Conservation (phyloP, 2,329 filamentous ascomycete species). For the Penicillium verrucosum region DNA sequence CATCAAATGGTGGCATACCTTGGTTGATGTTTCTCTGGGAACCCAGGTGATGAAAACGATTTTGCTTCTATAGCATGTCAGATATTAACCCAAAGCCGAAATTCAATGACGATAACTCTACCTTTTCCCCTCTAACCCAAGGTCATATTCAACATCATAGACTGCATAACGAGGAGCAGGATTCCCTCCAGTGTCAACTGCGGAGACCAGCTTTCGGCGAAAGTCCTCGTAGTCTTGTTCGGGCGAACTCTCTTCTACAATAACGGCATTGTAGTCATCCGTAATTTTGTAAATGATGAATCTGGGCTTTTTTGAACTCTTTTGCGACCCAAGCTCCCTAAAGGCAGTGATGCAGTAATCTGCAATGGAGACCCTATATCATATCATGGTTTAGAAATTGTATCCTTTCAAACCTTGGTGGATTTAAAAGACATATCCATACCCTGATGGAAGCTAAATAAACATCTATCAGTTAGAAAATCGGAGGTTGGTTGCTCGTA, state of each 20-base stretch:
- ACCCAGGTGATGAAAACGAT: background rate
- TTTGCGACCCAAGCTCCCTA: background rate
- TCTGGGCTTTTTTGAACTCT: background rate
- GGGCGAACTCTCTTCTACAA: background rate
- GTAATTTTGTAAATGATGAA: background rate
- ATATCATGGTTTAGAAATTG: background rate
- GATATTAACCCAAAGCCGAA: background rate
- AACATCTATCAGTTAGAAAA: background rate
- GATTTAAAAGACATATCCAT: background rate
- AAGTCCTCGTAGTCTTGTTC: background rate
- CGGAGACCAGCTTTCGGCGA: background rate
- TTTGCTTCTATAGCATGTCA: background rate
- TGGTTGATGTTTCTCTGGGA: background rate
- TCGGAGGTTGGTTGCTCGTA: background rate
- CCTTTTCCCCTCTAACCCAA: background rate
- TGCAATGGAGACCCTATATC: background rate
- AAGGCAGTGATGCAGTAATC: background rate
- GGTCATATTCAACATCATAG: background rate
- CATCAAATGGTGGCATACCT: background rate
- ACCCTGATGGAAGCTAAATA: background rate
- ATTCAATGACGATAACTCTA: background rate
- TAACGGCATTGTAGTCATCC: background rate
- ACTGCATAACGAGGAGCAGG: background rate
- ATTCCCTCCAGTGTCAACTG: background rate
- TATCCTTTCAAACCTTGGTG: background rate